phyloP scores from a whole-genome alignment of 768 basidiomycete genomes.

The Tricholoma flavovirens region DNA sequence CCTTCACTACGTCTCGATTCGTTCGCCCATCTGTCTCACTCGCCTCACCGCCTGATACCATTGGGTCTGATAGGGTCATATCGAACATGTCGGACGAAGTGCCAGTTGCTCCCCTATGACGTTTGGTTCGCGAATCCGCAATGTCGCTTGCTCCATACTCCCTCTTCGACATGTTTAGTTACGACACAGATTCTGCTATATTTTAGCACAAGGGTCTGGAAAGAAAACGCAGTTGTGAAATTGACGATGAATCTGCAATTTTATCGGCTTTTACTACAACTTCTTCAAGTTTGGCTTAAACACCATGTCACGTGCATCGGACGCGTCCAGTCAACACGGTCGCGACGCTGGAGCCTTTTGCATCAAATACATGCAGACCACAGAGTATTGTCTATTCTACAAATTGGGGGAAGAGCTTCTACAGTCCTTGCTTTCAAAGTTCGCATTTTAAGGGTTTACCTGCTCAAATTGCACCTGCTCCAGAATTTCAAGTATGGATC shows the following conservation, averaged over 20 bases:
- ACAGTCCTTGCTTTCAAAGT: background rate
- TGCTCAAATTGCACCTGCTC: background rate
- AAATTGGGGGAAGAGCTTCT: background rate
- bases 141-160: conserved; percentile 29
- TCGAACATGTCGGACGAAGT: conserved; percentile 39
- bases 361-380: background rate
- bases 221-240: conserved; percentile 2
- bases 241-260: conserved; percentile 3
- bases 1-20: conserved; percentile 43
- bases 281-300: conserved; percentile 7
- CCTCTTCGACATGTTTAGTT: conserved; percentile 34
- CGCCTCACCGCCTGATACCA: conserved; percentile 16
- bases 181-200: conserved; percentile 4
- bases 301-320: conserved; percentile 14
- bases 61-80: conserved; percentile 29
- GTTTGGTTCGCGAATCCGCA: conserved; percentile 40
- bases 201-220: conserved; percentile 1
- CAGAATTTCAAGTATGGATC: conserved; percentile 12
- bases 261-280: background rate
- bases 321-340: conserved; percentile 11
- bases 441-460: background rate
- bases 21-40: conserved; percentile 17
- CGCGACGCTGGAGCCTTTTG: background rate
- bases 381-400: background rate
- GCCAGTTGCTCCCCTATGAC: conserved; percentile 33